Base-by-base conservation (phyloP, 164 flowering plant species). In the Vitis amurensis region DNA sequence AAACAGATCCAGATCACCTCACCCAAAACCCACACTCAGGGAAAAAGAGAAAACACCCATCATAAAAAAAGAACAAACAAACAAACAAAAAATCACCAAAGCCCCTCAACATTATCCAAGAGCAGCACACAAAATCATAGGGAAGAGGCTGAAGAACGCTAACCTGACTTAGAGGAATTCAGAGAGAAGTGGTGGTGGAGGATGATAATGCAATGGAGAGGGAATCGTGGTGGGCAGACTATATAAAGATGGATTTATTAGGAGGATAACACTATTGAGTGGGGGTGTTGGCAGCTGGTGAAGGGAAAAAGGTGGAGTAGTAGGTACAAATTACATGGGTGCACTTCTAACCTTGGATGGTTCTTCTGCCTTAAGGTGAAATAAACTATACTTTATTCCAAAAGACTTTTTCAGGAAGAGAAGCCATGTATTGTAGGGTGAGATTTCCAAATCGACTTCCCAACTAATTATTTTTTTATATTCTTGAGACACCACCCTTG, bases 111-210 rank as follows among this genome's bases (percentile, higher is more conserved):
- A 23, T 23, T 23, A 23, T 23, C 27, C 16, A 60, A 61, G 64
- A 60, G 9, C 52, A 4, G 7, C 14, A 50, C 14, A 16, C 17
- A 16, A 50, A 5, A 19, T 3, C 23, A 60, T 29, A 49, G 44
- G 67, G 59, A 23, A 60, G 53, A 23, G 62, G 5, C 12, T n/a
- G 50, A 47, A 64, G 71, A 27, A 56, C n/a, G 77, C 81, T 61
- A n/a, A 82, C 85, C 84, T 76, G 72, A 68, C 63, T 55, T 63
- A 67, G 79, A 76, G 76, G 79, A 76, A 75, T 66, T 64, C 71
- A 73, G 79, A 77, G 71, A 72, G 79, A 76, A 44, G 61, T 29
- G 55, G 50, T 53, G 70, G 61, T 10, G 49, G 62, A 19, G 50
- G 55, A 10, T 56, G 69, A 47, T 7, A 66, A 68, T 70, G 76